Evolutionary conservation across 2,329 filamentous ascomycete genomes (phyloP), one percentile per base, ranked within the genome.

Genomic region (Epicoccum sorghinum): DNA sequence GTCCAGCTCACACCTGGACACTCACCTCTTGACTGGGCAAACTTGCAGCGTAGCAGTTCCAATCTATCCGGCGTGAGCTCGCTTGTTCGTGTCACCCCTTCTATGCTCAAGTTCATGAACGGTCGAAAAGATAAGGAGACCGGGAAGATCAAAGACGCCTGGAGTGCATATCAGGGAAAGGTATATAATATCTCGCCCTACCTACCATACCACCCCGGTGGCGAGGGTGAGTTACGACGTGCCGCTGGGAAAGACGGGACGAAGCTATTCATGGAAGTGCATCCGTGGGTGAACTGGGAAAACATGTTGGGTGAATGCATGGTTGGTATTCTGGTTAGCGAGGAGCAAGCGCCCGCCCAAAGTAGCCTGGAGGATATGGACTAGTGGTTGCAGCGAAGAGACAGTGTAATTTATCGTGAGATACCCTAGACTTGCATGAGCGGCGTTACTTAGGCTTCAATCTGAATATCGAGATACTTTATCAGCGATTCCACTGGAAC

Each of bases 141-240:
- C 1, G 52, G 52, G 7, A 55, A 50, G 8, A 13, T 50, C 9
- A 87, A 84, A 58, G 90, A 96, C 67, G 91, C 93, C 0, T 99
- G 95, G 95, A 96, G 89, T 56, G 90, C 86, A 1, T 88, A 96
- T 57, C 89, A 91, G 56, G 93, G 93, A 1, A 89, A 90, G 67
- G 93, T 98, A 25, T 99, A 98, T 77, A 98, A 98, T 69, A 88
- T 99, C 53, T 89, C 88, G 0, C 91, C 93, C 0, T 99, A 98
- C 71, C 72, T 92, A 32, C 87, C 89, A 1, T 99, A 92, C 71
- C 95, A 99, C 73, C 95, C 95, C 0, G 95, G 95, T 22, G 95
- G 90, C 7, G 85, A 88, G 64, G 85, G 86, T 4, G 90, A 96
- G 76, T 74, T 95, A 65, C 93, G 87, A 77, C 93, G 97, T 68